Evolutionary conservation across 1,139 yeast genomes (phyloP), one percentile per base, ranked within the genome.

Genomic region (Blastobotrys buckinghamii): DNA sequence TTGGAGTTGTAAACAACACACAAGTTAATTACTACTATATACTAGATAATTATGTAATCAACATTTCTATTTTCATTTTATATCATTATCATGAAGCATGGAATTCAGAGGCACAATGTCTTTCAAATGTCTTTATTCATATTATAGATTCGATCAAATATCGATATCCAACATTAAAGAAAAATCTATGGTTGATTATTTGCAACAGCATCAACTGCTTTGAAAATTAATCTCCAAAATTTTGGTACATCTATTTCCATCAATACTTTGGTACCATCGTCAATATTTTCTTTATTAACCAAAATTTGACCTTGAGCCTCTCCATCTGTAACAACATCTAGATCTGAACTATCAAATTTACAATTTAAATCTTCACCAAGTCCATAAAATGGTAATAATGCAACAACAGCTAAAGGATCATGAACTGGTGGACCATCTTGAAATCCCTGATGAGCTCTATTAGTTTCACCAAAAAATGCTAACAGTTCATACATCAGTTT

Each of bases 391-490:
- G 82, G 79, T 40, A 84, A 63, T 24, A 84, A 61, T 0, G 78
- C 78, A 46, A 76, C 80, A 2, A 85, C 70, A 0, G 95, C 87
- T 41, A 85, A 67, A 0, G 95, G 94, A 61, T 87, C 95, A 64
- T 88, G 95, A 1, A 86, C 74, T 1, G 94, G 90, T 1, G 95
- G 92, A 0, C 95, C 94, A 2, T 64, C 57, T 2, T 52, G 59
- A 55, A 76, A 73, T 2, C 75, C 77, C 57, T 72, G 74, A n/a
- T 63, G 66, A 19, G 63, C 61, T 46, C 65, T 67, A 62, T 79
- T 81, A 10, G 77, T 62, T 27, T 67, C 67, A 2, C 74, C 74
- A 61, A 81, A 83, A 59, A 74, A 83, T 46, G 70, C 70, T 58
- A 84, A 71, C 47, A 86, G 71, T 50, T 79, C 80, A 57, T 72